Conservation (phyloP, 148 eudicot species). For the Nyssa sinensis region DNA sequence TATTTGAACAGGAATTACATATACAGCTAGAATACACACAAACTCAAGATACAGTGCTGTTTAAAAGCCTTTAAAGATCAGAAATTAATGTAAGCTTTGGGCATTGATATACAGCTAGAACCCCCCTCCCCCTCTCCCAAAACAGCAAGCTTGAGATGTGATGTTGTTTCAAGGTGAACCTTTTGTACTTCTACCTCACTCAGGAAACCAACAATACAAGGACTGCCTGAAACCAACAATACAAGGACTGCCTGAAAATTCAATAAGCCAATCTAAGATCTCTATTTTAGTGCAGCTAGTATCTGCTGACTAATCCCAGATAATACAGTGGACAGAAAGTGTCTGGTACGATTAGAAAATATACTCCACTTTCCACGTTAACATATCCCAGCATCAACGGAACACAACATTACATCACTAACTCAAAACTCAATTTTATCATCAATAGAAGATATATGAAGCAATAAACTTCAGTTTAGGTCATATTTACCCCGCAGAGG, state of each 20-base stretch:
- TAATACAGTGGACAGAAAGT: not conserved
- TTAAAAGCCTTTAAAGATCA: too few relatives aligned
- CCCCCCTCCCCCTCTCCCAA: too few relatives aligned
- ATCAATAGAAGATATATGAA: not conserved
- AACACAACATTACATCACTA: not conserved
- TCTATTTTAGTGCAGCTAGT: not conserved
- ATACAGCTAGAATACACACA: too few relatives aligned
- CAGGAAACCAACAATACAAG: not conserved
- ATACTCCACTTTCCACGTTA: not conserved
- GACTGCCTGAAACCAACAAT: not conserved
- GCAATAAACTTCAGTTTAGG: not conserved
- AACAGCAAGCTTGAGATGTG: too few relatives aligned
- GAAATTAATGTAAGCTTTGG: too few relatives aligned
- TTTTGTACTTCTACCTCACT: not conserved
- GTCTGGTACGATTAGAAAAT: too few relatives aligned
- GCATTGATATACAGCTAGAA: too few relatives aligned
- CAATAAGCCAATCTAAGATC: too few relatives aligned
- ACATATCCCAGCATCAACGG: not conserved
- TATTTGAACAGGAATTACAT: too few relatives aligned
- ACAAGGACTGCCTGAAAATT: too few relatives aligned
- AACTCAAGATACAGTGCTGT: too few relatives aligned
- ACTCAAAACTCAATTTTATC: not conserved
- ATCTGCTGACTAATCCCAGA: not conserved
- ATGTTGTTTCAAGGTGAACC: too few relatives aligned
- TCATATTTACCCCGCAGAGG: constrained; percentile 50